Percentiles rank a stretch among this genome's conserved stretches.
Evolutionary conservation across 179 eudicot species (phyloP).

Genomic region (Nepenthes alata): DNA sequence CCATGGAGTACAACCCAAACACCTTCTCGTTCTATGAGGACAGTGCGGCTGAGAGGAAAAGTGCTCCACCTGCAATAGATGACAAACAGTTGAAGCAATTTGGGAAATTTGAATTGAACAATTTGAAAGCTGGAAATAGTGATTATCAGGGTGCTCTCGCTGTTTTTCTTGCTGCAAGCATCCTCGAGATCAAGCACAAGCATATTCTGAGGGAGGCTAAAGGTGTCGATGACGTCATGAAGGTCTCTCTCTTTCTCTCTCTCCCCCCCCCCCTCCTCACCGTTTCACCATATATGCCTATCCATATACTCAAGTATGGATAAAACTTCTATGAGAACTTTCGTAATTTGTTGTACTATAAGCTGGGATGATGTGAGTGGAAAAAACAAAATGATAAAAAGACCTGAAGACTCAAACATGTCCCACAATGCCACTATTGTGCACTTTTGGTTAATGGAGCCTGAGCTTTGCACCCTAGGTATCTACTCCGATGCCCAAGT

Average conservation of each 20-base stretch:
- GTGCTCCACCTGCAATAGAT: conserved; percentile 20
- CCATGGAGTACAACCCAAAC: conserved; percentile 50
- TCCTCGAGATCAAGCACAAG: conserved; percentile 41
- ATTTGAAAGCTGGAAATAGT: conserved; percentile 25
- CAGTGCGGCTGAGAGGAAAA: conserved; percentile 16
- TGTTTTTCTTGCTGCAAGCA: conserved; percentile 42
- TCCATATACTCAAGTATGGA: too few relatives aligned
- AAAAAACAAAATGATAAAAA: too few relatives aligned
- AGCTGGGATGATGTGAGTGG: too few relatives aligned
- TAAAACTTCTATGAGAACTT: too few relatives aligned
- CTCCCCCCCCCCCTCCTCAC: too few relatives aligned
- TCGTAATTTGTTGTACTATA: too few relatives aligned
- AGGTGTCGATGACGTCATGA: conserved; percentile 35
- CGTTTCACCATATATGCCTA: too few relatives aligned
- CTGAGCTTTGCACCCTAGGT: too few relatives aligned
- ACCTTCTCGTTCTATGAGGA: conserved; percentile 35
- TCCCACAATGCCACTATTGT: too few relatives aligned
- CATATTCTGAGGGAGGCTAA: conserved; percentile 33
- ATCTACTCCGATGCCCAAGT: too few relatives aligned
- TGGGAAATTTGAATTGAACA: conserved; percentile 39
- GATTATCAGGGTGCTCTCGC: conserved; percentile 39
- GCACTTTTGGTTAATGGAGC: too few relatives aligned
- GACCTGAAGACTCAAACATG: too few relatives aligned
- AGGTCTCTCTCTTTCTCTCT: conserved; percentile 17
- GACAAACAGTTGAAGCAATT: conserved; percentile 25